Percentiles rank a stretch among this genome's conserved stretches.
Conservation (phyloP, 2,329 filamentous ascomycete genomes). For the Ophiobolus disseminans region DNA sequence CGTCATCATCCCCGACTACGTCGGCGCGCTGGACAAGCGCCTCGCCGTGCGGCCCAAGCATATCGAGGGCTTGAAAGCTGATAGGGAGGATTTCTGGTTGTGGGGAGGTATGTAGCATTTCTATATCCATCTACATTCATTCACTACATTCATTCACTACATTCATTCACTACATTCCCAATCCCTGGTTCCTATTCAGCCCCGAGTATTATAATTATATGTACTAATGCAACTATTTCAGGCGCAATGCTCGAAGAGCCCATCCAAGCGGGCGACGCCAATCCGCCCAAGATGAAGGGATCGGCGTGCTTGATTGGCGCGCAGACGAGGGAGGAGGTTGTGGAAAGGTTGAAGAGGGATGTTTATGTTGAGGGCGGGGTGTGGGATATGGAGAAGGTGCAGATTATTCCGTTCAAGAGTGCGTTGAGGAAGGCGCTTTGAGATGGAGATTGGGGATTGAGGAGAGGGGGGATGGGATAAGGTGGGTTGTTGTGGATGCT, state of each 20-base stretch:
- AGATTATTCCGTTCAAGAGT: conserved; percentile 58
- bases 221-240: too few relatives aligned
- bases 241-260: conserved; percentile 47
- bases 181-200: too few relatives aligned
- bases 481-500: too few relatives aligned
- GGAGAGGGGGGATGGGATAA: too few relatives aligned
- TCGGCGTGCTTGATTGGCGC: conserved; percentile 74
- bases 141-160: too few relatives aligned
- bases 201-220: too few relatives aligned
- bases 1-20: conserved; percentile 57
- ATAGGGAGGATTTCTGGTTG: conserved; percentile 43
- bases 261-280: conserved; percentile 64
- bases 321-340: conserved; percentile 71
- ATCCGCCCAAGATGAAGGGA: conserved; percentile 73
- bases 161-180: too few relatives aligned
- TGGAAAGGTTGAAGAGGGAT: conserved; percentile 72
- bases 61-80: conserved; percentile 37
- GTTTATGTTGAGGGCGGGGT: conserved; percentile 75
- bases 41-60: conserved; percentile 51
- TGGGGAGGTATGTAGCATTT: conserved; percentile 42
- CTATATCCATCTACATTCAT: too few relatives aligned
- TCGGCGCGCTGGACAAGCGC: conserved; percentile 51
- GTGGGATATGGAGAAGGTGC: conserved; percentile 70
- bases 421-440: conserved; percentile 54
- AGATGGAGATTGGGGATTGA: background rate